A percentile compares a stretch with the other conserved stretches of the same genome.
Evolutionary conservation across 2,329 filamentous ascomycete species (phyloP).

Genomic region (Lasiodiplodia gonubiensis): DNA sequence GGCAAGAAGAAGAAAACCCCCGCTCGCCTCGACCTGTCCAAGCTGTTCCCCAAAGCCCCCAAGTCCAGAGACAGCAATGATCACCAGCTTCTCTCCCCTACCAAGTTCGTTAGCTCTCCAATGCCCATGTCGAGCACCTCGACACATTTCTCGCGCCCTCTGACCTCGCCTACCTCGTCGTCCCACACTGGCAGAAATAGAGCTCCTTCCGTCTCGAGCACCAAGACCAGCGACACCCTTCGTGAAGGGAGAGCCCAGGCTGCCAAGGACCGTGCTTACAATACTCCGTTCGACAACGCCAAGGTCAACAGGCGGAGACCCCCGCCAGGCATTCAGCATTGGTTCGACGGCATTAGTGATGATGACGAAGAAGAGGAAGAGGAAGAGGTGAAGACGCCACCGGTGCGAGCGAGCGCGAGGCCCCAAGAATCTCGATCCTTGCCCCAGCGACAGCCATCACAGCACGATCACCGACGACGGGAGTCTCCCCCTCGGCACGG

Average conservation of each 20-base stretch:
- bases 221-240: constrained; percentile 32
- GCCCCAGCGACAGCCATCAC: not conserved
- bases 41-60: constrained; percentile 48
- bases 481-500: not conserved
- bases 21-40: constrained; percentile 48
- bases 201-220: constrained; percentile 38
- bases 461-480: not conserved
- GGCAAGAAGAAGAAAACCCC: constrained; percentile 42
- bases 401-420: not conserved
- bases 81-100: constrained; percentile 44
- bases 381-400: constrained; percentile 31
- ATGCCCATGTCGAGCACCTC: constrained; percentile 46
- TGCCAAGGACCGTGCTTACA: constrained; percentile 27
- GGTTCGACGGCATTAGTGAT: constrained; percentile 55
- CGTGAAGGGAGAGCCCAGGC: constrained; percentile 29
- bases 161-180: constrained; percentile 27
- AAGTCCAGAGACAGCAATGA: constrained; percentile 34
- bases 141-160: constrained; percentile 45
- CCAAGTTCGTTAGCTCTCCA: constrained; percentile 49
- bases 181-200: constrained; percentile 19
- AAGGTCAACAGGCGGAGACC: constrained; percentile 55
- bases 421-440: constrained; percentile 5
- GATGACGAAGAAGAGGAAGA: constrained; percentile 45
- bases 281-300: constrained; percentile 47
- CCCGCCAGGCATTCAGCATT: constrained; percentile 56